Conservation (phyloP, 768 basidiomycete genomes). For the Tulasnella sp. region DNA sequence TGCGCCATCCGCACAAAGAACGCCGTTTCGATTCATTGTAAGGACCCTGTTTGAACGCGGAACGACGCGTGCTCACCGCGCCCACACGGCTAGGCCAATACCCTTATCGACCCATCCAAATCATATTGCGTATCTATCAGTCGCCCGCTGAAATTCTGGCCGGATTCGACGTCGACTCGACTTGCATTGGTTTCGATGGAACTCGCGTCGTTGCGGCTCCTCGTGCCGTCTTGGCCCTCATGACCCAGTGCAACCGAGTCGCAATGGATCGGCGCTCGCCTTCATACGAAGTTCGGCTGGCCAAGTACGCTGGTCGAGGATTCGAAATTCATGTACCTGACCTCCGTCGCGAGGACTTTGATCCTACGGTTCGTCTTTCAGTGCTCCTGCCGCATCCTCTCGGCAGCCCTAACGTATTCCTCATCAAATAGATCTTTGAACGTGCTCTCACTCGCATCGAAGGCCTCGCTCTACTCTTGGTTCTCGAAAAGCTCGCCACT, state of each 20-base stretch:
- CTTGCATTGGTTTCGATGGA: slow-evolving; percentile 51
- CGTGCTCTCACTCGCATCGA: slow-evolving; percentile 49
- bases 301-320: slow-evolving; percentile 48
- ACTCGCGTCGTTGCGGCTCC: slow-evolving; percentile 53
- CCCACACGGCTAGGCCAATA: slow-evolving; percentile 42
- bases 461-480: slow-evolving; percentile 54
- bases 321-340: slow-evolving; percentile 53
- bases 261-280: slow-evolving; percentile 55
- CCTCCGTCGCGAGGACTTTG: slow-evolving; percentile 44
- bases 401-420: background rate
- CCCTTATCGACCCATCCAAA: slow-evolving; percentile 57
- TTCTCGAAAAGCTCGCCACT: slow-evolving; percentile 48
- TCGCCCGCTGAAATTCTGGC: slow-evolving; percentile 60
- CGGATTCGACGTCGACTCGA: slow-evolving; percentile 60
- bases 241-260: slow-evolving; percentile 58
- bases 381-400: background rate
- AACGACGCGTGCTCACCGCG: background rate
- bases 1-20: slow-evolving; percentile 36
- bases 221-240: slow-evolving; percentile 51
- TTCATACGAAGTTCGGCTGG: slow-evolving; percentile 52
- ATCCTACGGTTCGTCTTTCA: slow-evolving; percentile 45
- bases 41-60: slow-evolving; percentile 20
- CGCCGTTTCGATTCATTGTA: slow-evolving; percentile 56
- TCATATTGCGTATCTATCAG: slow-evolving; percentile 54
- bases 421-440: slow-evolving; percentile 45